Base-by-base conservation (phyloP, 2,329 filamentous ascomycete genomes). In the Alternaria sp. region DNA sequence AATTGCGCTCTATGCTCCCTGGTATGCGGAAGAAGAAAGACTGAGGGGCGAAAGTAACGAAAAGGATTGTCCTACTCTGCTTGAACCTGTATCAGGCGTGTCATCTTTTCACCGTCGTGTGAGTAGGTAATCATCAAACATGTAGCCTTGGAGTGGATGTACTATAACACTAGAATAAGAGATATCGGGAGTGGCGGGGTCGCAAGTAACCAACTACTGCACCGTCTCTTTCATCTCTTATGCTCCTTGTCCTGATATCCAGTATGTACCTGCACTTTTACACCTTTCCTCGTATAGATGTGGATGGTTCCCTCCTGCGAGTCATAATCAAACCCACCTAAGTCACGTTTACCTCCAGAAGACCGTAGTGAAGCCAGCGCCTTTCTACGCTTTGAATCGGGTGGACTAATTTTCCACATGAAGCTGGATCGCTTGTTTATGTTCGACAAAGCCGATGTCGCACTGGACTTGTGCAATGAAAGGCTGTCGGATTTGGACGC, bases 311-410 rank as follows among this genome's bases (percentile, higher is more conserved):
- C 62, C 11, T 69, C 61, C 28, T 67, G 67, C 9, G 66, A 68
- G 43, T 73, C 63, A 22, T 48, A 70, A 26, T 68, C 49, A 16
- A 67, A 68, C 7, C 49, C 9, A 5, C 66, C 66, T 14, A 68
- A 14, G n/a, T 52, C 61, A 4, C 43, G 41, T 14, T 69, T 71
- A 2, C 57, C 56, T 7, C 42, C 53, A 8, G 59, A 42, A 39
- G 49, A 47, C 18, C 65, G 57, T 5, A 74, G 53, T 8, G 67
- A 63, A 22, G n/a, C 57, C 4, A 61, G 48, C 3, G 54, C 39
- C 28, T 54, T 70, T 5, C 59, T 65, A 16, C 69, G 66, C 48
- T 74, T 74, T 2, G 48, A 34, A 3, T 59, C 44, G 1, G 70
- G 71, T 2, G 70, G 71, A 39, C 66, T 73, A 18, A 71, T 61